Conservation (phyloP, 2,329 filamentous ascomycete genomes). For the Byssochlamys sp. region DNA sequence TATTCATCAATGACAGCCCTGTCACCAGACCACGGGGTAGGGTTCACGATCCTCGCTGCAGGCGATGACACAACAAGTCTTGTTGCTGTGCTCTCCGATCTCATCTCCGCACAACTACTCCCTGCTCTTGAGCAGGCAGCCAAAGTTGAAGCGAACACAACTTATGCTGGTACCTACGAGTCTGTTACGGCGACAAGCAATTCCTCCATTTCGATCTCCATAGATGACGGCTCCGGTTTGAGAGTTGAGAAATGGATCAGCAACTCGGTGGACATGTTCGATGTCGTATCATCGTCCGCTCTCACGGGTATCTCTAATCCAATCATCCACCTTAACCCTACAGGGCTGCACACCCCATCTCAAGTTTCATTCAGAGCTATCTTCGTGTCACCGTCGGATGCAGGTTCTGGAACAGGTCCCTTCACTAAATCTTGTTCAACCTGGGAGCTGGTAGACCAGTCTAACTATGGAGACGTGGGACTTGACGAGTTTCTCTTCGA, state of each 20-base stretch:
- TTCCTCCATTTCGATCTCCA: not conserved
- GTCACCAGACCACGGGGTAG: constrained; percentile 6
- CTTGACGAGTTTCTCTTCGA: not conserved
- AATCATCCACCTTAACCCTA: not conserved
- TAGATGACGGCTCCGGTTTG: not conserved
- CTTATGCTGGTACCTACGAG: not conserved
- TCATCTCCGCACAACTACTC: not conserved
- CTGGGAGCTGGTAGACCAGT: not conserved
- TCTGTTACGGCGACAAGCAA: not conserved
- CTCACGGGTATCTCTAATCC: no score
- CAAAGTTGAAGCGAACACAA: not conserved
- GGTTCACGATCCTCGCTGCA: not conserved
- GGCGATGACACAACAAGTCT: not conserved
- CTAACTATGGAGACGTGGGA: not conserved
- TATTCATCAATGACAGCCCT: constrained; percentile 2
- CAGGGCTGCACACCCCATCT: not conserved
- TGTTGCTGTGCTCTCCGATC: not conserved
- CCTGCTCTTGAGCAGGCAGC: constrained; percentile 2
- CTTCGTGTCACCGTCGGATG: no score
- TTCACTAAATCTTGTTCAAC: not conserved
- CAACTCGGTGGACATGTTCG: not conserved
- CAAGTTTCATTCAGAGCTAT: no score
- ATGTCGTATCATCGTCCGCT: not conserved
- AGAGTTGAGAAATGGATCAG: not conserved
- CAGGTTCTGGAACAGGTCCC: not conserved